Base-by-base conservation (phyloP, 352 stramenopile species). In the Globisporangium sylvaticum region DNA sequence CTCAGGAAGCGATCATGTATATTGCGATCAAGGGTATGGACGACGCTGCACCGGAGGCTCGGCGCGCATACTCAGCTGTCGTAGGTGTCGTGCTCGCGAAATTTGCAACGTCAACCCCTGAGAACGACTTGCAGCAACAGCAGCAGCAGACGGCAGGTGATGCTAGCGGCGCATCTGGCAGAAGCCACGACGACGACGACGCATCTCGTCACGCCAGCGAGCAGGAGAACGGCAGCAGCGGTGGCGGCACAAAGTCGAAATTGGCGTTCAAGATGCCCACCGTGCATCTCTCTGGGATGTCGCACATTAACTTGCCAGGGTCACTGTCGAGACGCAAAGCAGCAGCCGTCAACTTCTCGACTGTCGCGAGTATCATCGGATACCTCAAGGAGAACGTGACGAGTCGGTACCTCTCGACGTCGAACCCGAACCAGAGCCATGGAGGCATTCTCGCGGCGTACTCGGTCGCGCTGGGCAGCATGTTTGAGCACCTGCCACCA, bases 81-180 rank as follows among this genome's bases (percentile, higher is more conserved):
- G 82, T 94, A 0, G 88, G 88, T 4, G 78, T 87, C n/a, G 81
- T 91, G 55, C 75, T 94, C 44, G 87, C 87, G 7, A 92, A 94
- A 46, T 92, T 87, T 46, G 79, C 82, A 8, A 84, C 76, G 3
- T 74, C 72, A 29, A 79, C 79, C 0, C 77, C 75, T 25, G 75
- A 91, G 55, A 67, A 73, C 3, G 77, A 91, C 42, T 58, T 88
- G n/a, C 55, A 61, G n/a, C 55, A 60, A 25, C 55, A 61, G 14
- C 55, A 61, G 52, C 4, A 66, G 34, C 12, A 18, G 39, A 12
- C 22, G 24, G 18, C 48, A n/a, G 25, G 34, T 8, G 69, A 72
- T 31, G 67, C 71, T 2, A 12, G 37, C 37, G 57, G 39, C 18
- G 69, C 64, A 63, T 37, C 37, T 3, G 15, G n/a, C 4, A 63